These are phyloP conservation scores for Hansenula sp. DNA, from an alignment of 1,139 yeast species.

Conservation along the genomic window DNA sequence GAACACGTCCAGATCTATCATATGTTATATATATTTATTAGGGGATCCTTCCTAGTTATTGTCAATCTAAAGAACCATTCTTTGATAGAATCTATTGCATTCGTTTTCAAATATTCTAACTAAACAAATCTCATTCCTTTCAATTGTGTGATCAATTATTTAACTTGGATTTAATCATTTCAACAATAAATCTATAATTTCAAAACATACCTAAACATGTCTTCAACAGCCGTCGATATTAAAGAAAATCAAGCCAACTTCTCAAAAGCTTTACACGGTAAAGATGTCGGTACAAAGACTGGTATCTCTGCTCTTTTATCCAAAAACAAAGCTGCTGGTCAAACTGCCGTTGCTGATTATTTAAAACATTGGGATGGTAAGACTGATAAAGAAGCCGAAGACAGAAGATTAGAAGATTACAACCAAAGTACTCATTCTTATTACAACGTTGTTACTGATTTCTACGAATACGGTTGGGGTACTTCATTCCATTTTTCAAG, in stretches of 20 bases:
- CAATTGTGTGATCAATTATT: no score
- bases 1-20: no score
- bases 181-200: slow-evolving; percentile 1
- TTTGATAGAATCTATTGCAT: no score
- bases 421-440: slow-evolving; percentile 91
- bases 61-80: no score
- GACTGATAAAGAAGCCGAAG: slow-evolving; percentile 66
- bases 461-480: slow-evolving; percentile 99
- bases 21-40: no score
- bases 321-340: slow-evolving; percentile 76
- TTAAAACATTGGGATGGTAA: slow-evolving; percentile 97
- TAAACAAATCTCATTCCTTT: no score
- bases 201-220: slow-evolving; percentile 5
- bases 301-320: slow-evolving; percentile 76
- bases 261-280: slow-evolving; percentile 84
- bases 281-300: slow-evolving; percentile 52
- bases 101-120: background rate
- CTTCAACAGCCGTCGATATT: slow-evolving; percentile 21
- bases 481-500: slow-evolving; percentile 97
- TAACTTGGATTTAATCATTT: no score
- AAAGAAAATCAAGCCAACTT: slow-evolving; percentile 49
- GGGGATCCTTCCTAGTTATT: no score
- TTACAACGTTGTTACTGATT: slow-evolving; percentile 95
- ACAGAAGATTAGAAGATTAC: slow-evolving; percentile 76
- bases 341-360: slow-evolving; percentile 83